phyloP scores from a whole-genome alignment of 73 alveolate genomes.

The Tetrahymena malaccensis region DNA sequence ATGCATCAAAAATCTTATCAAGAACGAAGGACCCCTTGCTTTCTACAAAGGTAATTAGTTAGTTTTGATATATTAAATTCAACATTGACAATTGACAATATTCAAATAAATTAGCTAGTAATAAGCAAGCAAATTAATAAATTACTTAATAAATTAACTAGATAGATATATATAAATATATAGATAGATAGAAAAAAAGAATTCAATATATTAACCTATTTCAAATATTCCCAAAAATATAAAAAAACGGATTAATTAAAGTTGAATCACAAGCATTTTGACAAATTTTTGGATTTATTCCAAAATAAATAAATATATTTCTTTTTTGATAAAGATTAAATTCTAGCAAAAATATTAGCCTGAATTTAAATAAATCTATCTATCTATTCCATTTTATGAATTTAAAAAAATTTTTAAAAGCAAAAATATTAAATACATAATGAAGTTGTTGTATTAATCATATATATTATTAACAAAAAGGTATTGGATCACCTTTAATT shows the following conservation, averaged over 20 bases:
- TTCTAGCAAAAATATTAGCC: background rate
- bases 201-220: too few relatives aligned
- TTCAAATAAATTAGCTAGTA: background rate
- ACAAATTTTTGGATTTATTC: too few relatives aligned
- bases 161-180: too few relatives aligned
- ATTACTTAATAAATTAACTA: too few relatives aligned
- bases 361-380: background rate
- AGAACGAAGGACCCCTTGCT: constrained; percentile 40
- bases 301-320: too few relatives aligned
- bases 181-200: too few relatives aligned
- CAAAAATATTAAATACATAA: too few relatives aligned
- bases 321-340: too few relatives aligned
- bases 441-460: too few relatives aligned
- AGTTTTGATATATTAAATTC: background rate
- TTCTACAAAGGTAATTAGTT: constrained; percentile 38
- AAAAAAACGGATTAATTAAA: background rate
- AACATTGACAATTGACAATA: background rate
- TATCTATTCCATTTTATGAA: background rate
- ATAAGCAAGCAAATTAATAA: too few relatives aligned
- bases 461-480: background rate
- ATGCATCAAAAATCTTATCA: background rate
- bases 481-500: background rate
- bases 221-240: background rate
- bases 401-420: too few relatives aligned
- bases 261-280: background rate